Percentiles rank a stretch among this genome's conserved stretches.
Conservation (phyloP, 176 grass and related monocot genomes). For the Tillandsia leiboldiana region DNA sequence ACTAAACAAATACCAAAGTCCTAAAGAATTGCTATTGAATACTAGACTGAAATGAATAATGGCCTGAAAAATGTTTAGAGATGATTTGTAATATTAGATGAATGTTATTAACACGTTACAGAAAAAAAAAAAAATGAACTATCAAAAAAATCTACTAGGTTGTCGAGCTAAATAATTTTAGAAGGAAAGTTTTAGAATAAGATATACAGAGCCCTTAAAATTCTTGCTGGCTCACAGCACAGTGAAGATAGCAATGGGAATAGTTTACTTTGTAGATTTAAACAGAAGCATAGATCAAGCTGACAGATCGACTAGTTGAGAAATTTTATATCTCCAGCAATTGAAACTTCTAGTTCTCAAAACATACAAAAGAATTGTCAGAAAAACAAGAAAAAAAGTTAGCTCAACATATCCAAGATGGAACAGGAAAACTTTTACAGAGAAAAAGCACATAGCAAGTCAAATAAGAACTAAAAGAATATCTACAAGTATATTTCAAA, state of each 20-base stretch:
- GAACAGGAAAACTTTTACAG: too few species aligned
- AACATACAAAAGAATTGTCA: not conserved
- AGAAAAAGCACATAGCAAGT: too few species aligned
- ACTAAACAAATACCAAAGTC: too few species aligned
- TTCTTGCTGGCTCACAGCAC: not conserved
- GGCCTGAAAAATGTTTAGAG: too few species aligned
- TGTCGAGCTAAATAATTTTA: not conserved
- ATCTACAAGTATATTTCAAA: too few species aligned
- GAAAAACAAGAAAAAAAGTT: not conserved
- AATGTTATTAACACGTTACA: not conserved
- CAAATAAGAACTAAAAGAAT: too few species aligned
- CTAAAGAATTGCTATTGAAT: too few species aligned
- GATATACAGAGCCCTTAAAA: not conserved
- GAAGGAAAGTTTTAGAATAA: not conserved
- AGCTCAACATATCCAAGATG: too few species aligned
- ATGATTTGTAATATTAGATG: too few species aligned
- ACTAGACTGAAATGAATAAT: too few species aligned
- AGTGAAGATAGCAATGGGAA: not conserved
- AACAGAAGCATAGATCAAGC: not conserved
- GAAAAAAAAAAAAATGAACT: not conserved
- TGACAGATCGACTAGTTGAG: not conserved
- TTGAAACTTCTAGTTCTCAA: not conserved
- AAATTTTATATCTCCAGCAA: not conserved
- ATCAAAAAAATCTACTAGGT: not conserved
- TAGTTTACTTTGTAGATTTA: not conserved